Evolutionary conservation across 2,329 filamentous ascomycete genomes (phyloP).

Genomic region (Pseudogymnoascus pannorum): DNA sequence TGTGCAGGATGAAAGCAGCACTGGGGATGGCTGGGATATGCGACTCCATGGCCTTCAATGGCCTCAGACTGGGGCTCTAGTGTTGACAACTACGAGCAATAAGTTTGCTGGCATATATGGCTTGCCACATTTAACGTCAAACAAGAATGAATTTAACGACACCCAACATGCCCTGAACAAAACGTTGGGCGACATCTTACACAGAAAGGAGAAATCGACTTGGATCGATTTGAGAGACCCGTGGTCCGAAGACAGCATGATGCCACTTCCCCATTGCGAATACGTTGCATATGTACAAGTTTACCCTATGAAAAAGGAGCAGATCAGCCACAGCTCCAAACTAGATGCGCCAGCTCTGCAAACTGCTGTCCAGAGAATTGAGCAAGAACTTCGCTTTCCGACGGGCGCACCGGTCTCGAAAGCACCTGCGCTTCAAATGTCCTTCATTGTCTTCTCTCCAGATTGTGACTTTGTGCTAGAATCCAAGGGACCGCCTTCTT

Average conservation of each 20-base stretch:
- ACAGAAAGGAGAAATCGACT: conserved; percentile 51
- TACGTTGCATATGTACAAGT: conserved; percentile 81
- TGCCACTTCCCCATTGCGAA: conserved; percentile 73
- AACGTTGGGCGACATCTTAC: conserved; percentile 61
- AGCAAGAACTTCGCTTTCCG: conserved; percentile 55
- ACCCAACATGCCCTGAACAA: conserved; percentile 61
- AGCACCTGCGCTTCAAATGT: conserved; percentile 52
- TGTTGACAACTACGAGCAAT: conserved; percentile 85
- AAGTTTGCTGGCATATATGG: conserved; percentile 91
- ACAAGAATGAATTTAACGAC: conserved; percentile 46
- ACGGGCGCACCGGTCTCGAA: conserved; percentile 48
- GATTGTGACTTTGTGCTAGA: conserved; percentile 62
- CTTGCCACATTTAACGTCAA: conserved; percentile 72
- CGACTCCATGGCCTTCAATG: conserved; percentile 80
- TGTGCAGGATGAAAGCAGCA: conserved; percentile 62
- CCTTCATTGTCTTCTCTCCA: conserved; percentile 58
- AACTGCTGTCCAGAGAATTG: conserved; percentile 45
- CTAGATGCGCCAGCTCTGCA: conserved; percentile 13
- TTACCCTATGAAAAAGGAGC: conserved; percentile 30
- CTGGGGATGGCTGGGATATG: conserved; percentile 72
- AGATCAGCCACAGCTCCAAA: not conserved
- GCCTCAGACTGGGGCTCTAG: conserved; percentile 66
- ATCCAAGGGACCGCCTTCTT: conserved; percentile 54
- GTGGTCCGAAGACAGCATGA: conserved; percentile 60
- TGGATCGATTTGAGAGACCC: conserved; percentile 54